These are phyloP conservation scores for Hanseniaspora gamundiae DNA, from an alignment of 1,139 yeast species.

Conservation along the genomic window DNA sequence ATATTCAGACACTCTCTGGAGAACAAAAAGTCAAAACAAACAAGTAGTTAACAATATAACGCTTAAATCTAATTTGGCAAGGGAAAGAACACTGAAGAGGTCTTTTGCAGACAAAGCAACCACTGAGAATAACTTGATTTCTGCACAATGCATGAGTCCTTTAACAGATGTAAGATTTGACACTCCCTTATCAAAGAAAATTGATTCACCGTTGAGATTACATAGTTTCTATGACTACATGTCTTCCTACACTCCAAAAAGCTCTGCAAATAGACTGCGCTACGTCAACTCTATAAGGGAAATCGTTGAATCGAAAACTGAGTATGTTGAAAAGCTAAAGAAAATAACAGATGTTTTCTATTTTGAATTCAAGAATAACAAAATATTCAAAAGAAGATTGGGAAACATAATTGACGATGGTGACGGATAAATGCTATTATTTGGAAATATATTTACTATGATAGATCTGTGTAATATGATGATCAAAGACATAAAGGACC, in stretches of 20 bases:
- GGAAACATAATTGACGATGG: slow-evolving; percentile 5
- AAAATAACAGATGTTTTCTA: slow-evolving; percentile 21
- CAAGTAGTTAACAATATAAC: slow-evolving; percentile 15
- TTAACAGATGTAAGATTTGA: not conserved
- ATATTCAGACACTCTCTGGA: slow-evolving; percentile 23
- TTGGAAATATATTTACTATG: slow-evolving; percentile 28
- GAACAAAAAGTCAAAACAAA: slow-evolving; percentile 17
- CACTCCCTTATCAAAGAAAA: slow-evolving; percentile 18
- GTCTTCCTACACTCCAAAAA: slow-evolving; percentile 5
- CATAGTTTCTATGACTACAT: slow-evolving; percentile 10
- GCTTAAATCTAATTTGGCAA: slow-evolving; percentile 5
- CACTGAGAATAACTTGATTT: not conserved
- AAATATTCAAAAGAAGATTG: slow-evolving; percentile 17
- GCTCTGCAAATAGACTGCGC: slow-evolving; percentile 6
- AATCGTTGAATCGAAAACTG: slow-evolving; percentile 20
- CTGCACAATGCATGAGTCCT: not conserved
- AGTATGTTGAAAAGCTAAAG: slow-evolving; percentile 17
- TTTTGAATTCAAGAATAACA: slow-evolving; percentile 16
- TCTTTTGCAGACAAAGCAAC: not conserved
- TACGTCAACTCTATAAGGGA: slow-evolving; percentile 17
- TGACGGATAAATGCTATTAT: slow-evolving; percentile 23
- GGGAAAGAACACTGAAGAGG: slow-evolving; percentile 10
- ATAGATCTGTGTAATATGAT: slow-evolving; percentile 23
- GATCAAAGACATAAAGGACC: slow-evolving; percentile 13
- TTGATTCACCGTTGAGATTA: slow-evolving; percentile 21